Conservation (phyloP, 1,139 yeast species). For the Groenewaldozyma auringiensis region DNA sequence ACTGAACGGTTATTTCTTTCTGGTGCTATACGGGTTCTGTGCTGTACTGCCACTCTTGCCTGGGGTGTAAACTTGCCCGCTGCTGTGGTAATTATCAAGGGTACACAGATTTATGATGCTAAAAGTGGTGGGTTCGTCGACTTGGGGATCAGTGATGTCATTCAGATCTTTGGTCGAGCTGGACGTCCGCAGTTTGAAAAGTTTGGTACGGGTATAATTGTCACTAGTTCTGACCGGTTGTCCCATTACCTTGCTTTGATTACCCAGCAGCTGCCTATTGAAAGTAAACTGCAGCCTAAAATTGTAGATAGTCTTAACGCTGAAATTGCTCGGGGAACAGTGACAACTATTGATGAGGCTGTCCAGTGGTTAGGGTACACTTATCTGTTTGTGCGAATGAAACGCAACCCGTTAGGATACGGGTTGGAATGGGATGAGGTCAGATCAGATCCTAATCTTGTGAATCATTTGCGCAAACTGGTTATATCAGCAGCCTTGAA, state of each 20-base stretch:
- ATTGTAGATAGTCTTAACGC: conserved; percentile 91
- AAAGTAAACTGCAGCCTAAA: conserved; percentile 69
- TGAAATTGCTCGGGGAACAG: conserved; percentile 91
- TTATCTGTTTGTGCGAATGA: conserved; percentile 88
- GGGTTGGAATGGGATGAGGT: conserved; percentile 89
- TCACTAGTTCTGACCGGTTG: conserved; percentile 73
- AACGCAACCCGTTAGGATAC: conserved; percentile 85
- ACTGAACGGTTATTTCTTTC: conserved; percentile 79
- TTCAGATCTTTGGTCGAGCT: conserved; percentile 98
- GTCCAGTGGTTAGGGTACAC: conserved; percentile 97
- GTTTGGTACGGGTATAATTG: conserved; percentile 85
- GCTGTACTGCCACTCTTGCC: conserved; percentile 96
- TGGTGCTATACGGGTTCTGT: conserved; percentile 83
- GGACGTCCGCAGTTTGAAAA: conserved; percentile 97
- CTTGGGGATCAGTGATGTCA: conserved; percentile 90
- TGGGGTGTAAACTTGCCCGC: conserved; percentile 99
- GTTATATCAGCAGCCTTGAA: conserved; percentile 72
- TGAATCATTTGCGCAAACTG: conserved; percentile 66
- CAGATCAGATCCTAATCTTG: conserved; percentile 72
- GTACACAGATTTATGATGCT: conserved; percentile 92
- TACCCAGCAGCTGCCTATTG: conserved; percentile 95
- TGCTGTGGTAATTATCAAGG: conserved; percentile 92
- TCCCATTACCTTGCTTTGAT: conserved; percentile 82
- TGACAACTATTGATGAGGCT: conserved; percentile 90
- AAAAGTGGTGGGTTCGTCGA: conserved; percentile 93